phyloP scores from a whole-genome alignment of 768 basidiomycete species.

The Lentinula edodes region DNA sequence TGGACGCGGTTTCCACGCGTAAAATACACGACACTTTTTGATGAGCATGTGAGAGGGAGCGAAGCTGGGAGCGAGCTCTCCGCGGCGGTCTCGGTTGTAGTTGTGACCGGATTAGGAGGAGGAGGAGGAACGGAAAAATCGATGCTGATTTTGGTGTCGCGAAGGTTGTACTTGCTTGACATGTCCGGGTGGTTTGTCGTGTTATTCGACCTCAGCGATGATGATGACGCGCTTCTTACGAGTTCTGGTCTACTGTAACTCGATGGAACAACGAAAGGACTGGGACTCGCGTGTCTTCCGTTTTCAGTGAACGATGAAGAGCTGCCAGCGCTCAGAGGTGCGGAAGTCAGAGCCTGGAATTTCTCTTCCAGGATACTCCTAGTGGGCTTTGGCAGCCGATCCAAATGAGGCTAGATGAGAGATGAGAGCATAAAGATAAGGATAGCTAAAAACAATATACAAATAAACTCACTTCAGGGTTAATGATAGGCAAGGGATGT shows the following conservation, averaged over 20 bases:
- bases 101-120: neutral
- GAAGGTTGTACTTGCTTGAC: conserved; percentile 28
- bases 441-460: neutral
- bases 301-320: conserved; percentile 1
- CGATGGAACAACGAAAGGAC: conserved; percentile 1
- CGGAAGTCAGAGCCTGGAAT: conserved; percentile 1
- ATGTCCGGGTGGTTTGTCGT: conserved; percentile 26
- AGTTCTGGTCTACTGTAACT: conserved; percentile 13
- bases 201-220: conserved; percentile 19
- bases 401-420: neutral
- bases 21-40: conserved; percentile 40
- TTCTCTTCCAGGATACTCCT: neutral
- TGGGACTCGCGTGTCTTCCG: conserved; percentile 1
- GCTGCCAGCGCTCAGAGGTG: neutral
- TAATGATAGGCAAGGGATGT: neutral
- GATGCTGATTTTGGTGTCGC: conserved; percentile 26
- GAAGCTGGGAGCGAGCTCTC: neutral
- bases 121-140: conserved; percentile 24
- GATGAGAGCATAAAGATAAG: neutral
- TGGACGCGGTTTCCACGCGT: conserved; percentile 51
- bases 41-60: conserved; percentile 34
- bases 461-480: neutral
- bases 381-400: neutral
- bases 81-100: neutral
- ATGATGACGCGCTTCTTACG: conserved; percentile 27